Evolutionary conservation across 83 land plant genomes (phyloP), one percentile per base, ranked within the genome.

Genomic region (Larix sibirica): DNA sequence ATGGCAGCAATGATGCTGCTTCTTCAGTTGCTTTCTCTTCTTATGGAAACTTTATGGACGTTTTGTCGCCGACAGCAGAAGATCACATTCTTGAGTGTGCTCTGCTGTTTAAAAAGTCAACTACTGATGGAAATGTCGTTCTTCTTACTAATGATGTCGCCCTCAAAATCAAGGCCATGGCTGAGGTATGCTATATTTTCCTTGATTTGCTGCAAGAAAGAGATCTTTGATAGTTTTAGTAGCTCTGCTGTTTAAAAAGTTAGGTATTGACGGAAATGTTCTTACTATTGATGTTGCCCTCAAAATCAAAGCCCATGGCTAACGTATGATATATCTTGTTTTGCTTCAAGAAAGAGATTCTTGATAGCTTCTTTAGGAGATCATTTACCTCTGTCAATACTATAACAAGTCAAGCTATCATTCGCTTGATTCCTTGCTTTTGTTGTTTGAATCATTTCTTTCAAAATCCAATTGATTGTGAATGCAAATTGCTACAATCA

Each of bases 111-210:
- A 95, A 81, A 81, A 87, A 68, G 14, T 76, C 83, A 16, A 83
- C 87, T 68, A 58, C 65, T n/a, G 88, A 88, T 82, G 94, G 86
- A 24, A 86, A 83, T 44, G 87, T 94, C 31, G 93, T 90, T 77
- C 90, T 97, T 44, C 91, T 97, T 20, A 91, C 89, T 12, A 85
- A 91, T 77, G 98, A 95, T 81, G 85, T 86, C n/a, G 86, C 98
- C 70, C 86, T 95, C n/a, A 95, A 90, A 79, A 91, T 97, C 79
- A 95, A 95, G 82, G 98, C 98, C 33, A 97, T 97, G 99, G 94
- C 98, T 77, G 98, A 97, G 92, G 99, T 97, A 87, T n/a, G 71
- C 38, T 14, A 61, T 61, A 14, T 20, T 61, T 61, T 61, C 63
- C 63, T 61, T 14, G 14, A 14, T 61, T 14, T 14, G 63, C 20